Base-by-base conservation (phyloP, 1,284 basidiomycete genomes). In the Pseudozyma sp. region DNA sequence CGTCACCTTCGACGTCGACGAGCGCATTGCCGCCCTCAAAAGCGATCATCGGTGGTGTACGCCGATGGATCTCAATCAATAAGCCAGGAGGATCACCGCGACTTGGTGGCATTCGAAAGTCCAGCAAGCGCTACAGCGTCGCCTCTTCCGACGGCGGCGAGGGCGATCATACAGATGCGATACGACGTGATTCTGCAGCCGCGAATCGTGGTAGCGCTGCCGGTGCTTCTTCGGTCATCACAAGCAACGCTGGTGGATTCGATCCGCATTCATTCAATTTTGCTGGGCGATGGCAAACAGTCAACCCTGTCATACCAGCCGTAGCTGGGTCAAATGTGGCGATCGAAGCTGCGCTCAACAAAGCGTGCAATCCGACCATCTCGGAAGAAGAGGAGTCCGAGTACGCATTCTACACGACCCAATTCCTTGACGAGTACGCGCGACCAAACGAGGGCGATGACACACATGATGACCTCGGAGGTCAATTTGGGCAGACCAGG, bases 31-130 rank as follows among this genome's bases (percentile, higher is more conserved):
- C 64, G 21, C 76, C 67, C 3, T 76, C 73, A 13, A 72, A 69
- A 21, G 78, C 77, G 10, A 64, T 81, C 31, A 78, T 81, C 9
- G 79, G 79, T 25, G 79, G 79, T 9, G 79, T 81, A 2, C 50
- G 68, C 35, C 58, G 79, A 19, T 81, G 79, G 79, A 81, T 81
- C 52, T 73, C 69, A 42, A 68, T 81, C 59, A 81, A 81, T 49
- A 52, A 60, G 31, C 59, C 72, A 13, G 59, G 65, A 40, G 54
- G 62, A 1, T 67, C 64, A 14, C 56, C 59, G 0, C 66, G 54
- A 34, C 51, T 66, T 2, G 49, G 59, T 5, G 50, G 58, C 40
- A 8, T 31, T 1, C 51, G 59, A 36, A 59, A 61, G 39, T 60
- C 61, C 10, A 67, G 60, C 49, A 59, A 66, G 38, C 62, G 67